A percentile compares a stretch with the other conserved stretches of the same genome.
Conservation (phyloP, 108 stramenopile genomes). For the Nitzschia sp. region DNA sequence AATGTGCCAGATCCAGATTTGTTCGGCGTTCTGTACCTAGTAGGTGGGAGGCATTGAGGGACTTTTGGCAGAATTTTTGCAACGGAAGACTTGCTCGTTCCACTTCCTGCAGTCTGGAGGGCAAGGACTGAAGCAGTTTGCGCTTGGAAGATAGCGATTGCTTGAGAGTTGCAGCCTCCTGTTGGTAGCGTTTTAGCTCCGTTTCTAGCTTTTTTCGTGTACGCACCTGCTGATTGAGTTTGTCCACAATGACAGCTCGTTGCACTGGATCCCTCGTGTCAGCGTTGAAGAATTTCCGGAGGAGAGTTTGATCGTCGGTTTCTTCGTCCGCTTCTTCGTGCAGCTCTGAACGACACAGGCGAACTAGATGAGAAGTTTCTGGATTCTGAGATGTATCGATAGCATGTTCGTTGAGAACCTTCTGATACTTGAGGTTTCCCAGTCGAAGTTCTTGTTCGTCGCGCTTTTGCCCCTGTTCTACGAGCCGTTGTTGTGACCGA, state of each 20-base stretch:
- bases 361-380: constrained; percentile 2
- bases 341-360: constrained; percentile 10
- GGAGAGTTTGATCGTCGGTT: neutral
- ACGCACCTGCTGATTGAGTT: constrained; percentile 29
- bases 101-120: constrained; percentile 53
- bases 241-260: constrained; percentile 2
- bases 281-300: constrained; percentile 2
- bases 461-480: constrained; percentile 2
- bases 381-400: constrained; percentile 3
- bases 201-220: constrained; percentile 19
- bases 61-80: constrained; percentile 55
- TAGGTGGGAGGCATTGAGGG: constrained; percentile 17
- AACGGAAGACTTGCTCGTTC: constrained; percentile 61
- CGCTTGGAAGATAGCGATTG: constrained; percentile 29
- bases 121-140: constrained; percentile 47
- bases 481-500: constrained; percentile 1
- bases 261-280: constrained; percentile 21
- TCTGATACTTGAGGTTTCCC: constrained; percentile 31
- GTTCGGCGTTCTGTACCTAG: constrained; percentile 38
- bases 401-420: constrained; percentile 21
- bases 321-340: neutral
- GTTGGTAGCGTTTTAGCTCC: constrained; percentile 27
- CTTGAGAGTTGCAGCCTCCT: constrained; percentile 31
- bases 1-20: constrained; percentile 53
- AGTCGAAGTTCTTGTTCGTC: constrained; percentile 25